Evolutionary conservation across 495 filamentous ascomycete genomes (phyloP).

Genomic region (Trichoderma reesei): DNA sequence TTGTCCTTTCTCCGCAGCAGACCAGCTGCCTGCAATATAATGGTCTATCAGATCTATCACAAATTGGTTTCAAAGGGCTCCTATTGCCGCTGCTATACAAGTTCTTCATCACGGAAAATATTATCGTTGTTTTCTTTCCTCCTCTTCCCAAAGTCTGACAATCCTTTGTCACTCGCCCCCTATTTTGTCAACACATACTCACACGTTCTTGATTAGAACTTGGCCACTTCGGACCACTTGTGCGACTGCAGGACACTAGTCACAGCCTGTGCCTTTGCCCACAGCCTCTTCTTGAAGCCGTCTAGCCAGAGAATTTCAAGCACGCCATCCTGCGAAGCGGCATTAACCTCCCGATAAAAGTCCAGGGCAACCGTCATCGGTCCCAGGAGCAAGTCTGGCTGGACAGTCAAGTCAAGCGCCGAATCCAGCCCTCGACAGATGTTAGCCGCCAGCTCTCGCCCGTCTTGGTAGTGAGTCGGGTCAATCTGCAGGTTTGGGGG

Average conservation of each 20-base stretch:
- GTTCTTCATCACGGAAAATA: not conserved
- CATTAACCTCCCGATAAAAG: constrained; percentile 23
- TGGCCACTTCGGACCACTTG: constrained; percentile 12
- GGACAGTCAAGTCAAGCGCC: constrained; percentile 22
- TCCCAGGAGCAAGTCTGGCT: constrained; percentile 32
- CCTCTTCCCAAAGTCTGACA: not conserved
- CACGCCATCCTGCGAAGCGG: constrained; percentile 18
- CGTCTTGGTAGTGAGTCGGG: constrained; percentile 20
- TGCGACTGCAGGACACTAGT: constrained; percentile 12
- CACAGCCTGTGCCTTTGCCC: constrained; percentile 19
- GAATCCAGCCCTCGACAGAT: constrained; percentile 32
- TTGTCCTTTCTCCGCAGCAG: not conserved
- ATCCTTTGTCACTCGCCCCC: not conserved
- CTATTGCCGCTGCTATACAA: not conserved
- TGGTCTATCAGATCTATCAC: not conserved
- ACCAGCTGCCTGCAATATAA: not conserved
- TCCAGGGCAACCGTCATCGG: constrained; percentile 24
- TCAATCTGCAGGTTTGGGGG: constrained; percentile 18
- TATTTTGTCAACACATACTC: not conserved
- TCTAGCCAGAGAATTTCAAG: constrained; percentile 35
- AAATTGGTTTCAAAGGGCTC: not conserved
- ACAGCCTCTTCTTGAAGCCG: constrained; percentile 22
- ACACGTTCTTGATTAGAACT: constrained; percentile 7
- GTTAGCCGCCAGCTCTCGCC: constrained; percentile 23
- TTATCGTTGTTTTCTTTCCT: not conserved